Conservation (phyloP, 768 basidiomycete species). For the Lactarius indigo region DNA sequence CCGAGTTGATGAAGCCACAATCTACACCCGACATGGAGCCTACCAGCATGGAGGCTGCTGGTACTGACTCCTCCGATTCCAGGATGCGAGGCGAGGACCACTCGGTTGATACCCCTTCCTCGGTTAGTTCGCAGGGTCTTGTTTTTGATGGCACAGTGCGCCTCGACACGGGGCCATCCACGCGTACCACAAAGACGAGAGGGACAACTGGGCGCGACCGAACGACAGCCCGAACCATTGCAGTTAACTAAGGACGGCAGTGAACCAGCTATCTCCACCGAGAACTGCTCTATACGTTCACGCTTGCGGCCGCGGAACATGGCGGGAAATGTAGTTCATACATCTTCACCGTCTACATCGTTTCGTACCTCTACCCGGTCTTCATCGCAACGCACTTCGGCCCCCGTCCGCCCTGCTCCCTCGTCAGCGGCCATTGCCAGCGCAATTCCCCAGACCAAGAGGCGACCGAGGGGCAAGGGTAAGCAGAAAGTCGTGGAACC, state of each 20-base stretch:
- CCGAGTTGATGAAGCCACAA: constrained; percentile 50
- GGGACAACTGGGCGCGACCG: not conserved
- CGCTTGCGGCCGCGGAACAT: constrained; percentile 25
- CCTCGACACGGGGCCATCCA: not conserved
- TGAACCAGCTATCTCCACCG: not conserved
- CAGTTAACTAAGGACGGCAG: not conserved
- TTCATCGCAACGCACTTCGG: constrained; percentile 2
- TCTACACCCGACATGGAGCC: not conserved
- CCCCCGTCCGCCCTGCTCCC: not conserved
- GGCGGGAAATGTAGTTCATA: constrained; percentile 11
- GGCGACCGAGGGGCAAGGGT: constrained; percentile 18
- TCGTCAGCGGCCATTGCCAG: not conserved
- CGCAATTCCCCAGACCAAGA: not conserved
- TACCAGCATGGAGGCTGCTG: not conserved
- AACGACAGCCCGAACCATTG: not conserved
- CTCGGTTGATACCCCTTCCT: not conserved
- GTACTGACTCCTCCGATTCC: not conserved
- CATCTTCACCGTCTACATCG: not conserved
- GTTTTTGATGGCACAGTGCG: not conserved
- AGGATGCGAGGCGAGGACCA: not conserved
- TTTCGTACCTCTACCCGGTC: not conserved
- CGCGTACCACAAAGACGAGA: not conserved
- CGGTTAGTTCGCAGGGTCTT: not conserved
- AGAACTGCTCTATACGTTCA: constrained; percentile 18
- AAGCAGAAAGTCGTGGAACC: constrained; percentile 23